These are phyloP conservation scores for Exophiala oligosperma DNA, from an alignment of 2,329 filamentous ascomycete species.

Conservation along the genomic window DNA sequence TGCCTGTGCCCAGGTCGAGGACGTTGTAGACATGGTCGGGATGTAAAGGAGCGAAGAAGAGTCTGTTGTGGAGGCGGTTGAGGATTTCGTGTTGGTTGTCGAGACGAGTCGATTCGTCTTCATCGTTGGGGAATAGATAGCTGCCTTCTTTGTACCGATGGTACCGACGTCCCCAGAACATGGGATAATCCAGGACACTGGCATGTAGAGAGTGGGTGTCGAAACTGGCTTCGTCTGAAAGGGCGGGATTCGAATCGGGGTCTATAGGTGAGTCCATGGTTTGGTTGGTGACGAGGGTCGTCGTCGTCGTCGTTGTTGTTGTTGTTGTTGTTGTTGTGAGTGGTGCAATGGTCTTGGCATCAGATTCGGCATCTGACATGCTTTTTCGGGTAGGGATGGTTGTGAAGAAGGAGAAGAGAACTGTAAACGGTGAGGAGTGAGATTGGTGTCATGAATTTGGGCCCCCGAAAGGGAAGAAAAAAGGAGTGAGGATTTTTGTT, in stretches of 20 bases:
- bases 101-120: constrained; percentile 55
- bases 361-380: background rate
- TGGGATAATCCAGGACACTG: constrained; percentile 45
- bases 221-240: constrained; percentile 17
- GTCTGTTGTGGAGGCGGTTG: constrained; percentile 45
- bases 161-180: constrained; percentile 45
- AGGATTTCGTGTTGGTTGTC: constrained; percentile 58
- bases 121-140: constrained; percentile 54
- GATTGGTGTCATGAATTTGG: too few relatives aligned
- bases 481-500: too few relatives aligned
- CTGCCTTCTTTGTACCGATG: constrained; percentile 48
- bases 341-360: background rate
- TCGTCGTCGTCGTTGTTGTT: background rate
- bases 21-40: constrained; percentile 44
- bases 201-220: constrained; percentile 45
- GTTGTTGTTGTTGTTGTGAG: background rate
- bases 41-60: constrained; percentile 51
- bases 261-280: constrained; percentile 22
- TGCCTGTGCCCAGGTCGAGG: constrained; percentile 61
- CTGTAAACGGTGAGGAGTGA: too few relatives aligned
- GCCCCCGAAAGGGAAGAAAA: too few relatives aligned
- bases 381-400: background rate
- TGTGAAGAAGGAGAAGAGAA: background rate
- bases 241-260: constrained; percentile 19
- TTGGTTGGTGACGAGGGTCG: constrained; percentile 1